Evolutionary conservation across 495 filamentous ascomycete species (phyloP), one percentile per base, ranked within the genome.

Genomic region (Rhypophila decipiens): DNA sequence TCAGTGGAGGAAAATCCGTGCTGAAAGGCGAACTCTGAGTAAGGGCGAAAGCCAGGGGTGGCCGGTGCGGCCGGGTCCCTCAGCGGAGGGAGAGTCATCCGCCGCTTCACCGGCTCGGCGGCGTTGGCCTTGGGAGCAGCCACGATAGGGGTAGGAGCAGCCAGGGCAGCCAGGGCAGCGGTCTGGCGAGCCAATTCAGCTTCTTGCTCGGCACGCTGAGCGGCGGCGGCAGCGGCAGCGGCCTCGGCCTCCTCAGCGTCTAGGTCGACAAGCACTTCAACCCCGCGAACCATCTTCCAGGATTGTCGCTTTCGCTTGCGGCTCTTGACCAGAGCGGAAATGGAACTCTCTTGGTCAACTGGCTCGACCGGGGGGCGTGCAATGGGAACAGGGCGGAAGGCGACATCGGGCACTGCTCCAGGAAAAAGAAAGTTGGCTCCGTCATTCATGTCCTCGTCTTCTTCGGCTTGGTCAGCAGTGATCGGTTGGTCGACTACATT

Each of bases 211-310:
- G n/a, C 27, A 37, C 7, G 43, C 42, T 17, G n/a, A 33, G 0
- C 37, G 49, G 4, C 46, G 37, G 2, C 24, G 44, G 38, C 38
- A 19, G 38, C 38, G 15, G 35, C 15, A 41, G 9, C 15, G 2
- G 4, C 19, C 39, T 15, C 38, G 42, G n/a, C n/a, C 15, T 41
- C 8, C 12, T 38, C 9, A 39, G n/a, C 42, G 15, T 34, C 24
- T 3, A 60, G 39, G 3, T 54, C 42, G n/a, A 63, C 49, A 0
- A 37, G 47, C 1, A 65, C 64, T 39, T 70, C 66, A 1, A 70
- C 59, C 2, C 68, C 68, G 7, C 62, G 45, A 11, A 70, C 55
- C 31, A 66, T 61, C 34, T 70, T 68, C 55, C 64, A 67, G 15
- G 55, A 39, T 11, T 50, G 44, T 15, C 54, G 50, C 39, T 72